These are phyloP conservation scores for Linum trigynum DNA, from an alignment of 345 rosid genomes.

Conservation along the genomic window DNA sequence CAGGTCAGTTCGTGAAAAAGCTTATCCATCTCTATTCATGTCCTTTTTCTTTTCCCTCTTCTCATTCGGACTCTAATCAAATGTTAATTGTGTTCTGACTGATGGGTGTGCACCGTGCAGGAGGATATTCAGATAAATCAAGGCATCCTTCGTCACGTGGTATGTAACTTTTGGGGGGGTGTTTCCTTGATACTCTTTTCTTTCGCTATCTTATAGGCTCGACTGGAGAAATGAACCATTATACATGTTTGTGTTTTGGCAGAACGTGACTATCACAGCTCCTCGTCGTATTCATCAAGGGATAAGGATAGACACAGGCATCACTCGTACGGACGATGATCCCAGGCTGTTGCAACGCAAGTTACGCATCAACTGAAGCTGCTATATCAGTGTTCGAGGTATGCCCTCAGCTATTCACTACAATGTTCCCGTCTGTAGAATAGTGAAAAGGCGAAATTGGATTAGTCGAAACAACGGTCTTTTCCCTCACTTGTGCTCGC, in stretches of 20 bases:
- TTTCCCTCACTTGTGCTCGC: no score
- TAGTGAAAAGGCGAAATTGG: not conserved
- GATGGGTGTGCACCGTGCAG: not conserved
- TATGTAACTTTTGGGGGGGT: not conserved
- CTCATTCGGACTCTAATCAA: not conserved
- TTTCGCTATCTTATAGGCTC: not conserved
- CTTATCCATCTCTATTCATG: not conserved
- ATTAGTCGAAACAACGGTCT: not conserved
- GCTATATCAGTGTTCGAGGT: no score
- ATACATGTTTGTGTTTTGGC: constrained; percentile 6
- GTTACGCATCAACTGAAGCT: not conserved
- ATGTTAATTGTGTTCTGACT: not conserved
- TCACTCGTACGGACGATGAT: constrained; percentile 23
- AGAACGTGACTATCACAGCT: constrained; percentile 51
- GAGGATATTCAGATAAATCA: constrained; percentile 8
- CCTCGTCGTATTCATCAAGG: constrained; percentile 44
- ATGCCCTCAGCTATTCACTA: no score
- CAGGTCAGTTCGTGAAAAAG: constrained; percentile 28
- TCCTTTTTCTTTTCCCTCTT: not conserved
- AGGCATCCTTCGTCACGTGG: constrained; percentile 8
- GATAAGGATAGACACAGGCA: constrained; percentile 59
- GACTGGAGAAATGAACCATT: not conserved
- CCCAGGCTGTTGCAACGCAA: not conserved
- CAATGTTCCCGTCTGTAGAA: not conserved
- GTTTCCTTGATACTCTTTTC: not conserved